Percentiles rank a stretch among this genome's conserved stretches.
These are phyloP conservation scores for Curvularia lunata DNA, from an alignment of 2,329 filamentous ascomycete genomes.

Conservation along the genomic window DNA sequence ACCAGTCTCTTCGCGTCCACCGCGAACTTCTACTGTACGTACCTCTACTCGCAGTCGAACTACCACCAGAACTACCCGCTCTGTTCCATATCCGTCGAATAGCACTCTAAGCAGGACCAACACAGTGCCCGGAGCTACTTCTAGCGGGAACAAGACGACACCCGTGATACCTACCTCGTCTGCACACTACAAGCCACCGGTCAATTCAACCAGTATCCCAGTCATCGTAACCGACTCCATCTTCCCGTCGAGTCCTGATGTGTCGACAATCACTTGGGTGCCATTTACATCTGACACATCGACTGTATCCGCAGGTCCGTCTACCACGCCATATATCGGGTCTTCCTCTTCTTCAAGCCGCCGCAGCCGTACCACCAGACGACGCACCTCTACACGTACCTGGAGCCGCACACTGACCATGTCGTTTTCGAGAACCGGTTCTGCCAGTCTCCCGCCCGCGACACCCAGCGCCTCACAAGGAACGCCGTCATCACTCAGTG, in stretches of 20 bases:
- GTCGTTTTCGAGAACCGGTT: neutral
- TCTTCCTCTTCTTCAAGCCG: neutral
- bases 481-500: neutral
- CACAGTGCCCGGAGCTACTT: constrained; percentile 5
- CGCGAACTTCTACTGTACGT: constrained; percentile 3
- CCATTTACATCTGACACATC: constrained; percentile 9
- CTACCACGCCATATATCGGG: neutral
- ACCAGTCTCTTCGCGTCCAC: neutral
- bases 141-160: constrained; percentile 3
- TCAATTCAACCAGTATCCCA: constrained; percentile 2
- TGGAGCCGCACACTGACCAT: constrained; percentile 14
- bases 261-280: constrained; percentile 11
- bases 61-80: constrained; percentile 1
- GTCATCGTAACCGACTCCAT: constrained; percentile 2
- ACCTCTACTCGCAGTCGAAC: neutral
- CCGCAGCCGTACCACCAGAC: neutral
- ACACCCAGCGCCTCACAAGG: neutral
- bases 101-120: constrained; percentile 9
- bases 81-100: constrained; percentile 9
- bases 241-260: constrained; percentile 2
- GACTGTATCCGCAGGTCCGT: neutral
- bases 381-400: neutral
- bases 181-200: constrained; percentile 18
- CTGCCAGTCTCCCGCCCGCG: neutral
- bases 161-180: constrained; percentile 3